Evolutionary conservation across 305 asterid genomes (phyloP).

Genomic region (Fraxinus angustifolia): DNA sequence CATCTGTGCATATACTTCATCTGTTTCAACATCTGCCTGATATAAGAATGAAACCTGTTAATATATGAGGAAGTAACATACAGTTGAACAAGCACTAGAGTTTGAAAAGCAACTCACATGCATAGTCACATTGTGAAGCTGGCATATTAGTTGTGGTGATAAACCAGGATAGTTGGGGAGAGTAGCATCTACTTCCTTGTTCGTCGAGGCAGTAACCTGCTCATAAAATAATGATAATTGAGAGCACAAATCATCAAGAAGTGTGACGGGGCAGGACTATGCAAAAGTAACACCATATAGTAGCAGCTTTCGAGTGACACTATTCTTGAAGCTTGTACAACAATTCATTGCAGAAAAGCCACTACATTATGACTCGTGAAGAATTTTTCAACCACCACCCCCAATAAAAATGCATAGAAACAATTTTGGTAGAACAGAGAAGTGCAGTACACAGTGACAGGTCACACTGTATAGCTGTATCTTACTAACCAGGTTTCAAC

Average conservation of each 20-base stretch:
- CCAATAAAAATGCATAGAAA: neutral
- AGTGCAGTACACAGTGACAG: conserved; percentile 1
- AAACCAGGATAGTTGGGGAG: conserved; percentile 91
- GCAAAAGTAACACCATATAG: neutral
- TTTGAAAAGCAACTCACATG: conserved; percentile 50
- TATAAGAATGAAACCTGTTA: conserved; percentile 17
- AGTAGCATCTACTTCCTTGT: conserved; percentile 80
- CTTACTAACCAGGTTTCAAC: neutral
- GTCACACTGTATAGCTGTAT: neutral
- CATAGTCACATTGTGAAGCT: conserved; percentile 94
- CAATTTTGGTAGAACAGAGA: neutral
- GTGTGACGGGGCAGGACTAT: neutral
- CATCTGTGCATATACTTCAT: conserved; percentile 96
- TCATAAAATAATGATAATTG: neutral
- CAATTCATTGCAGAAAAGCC: neutral
- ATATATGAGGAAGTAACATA: neutral
- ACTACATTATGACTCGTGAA: neutral
- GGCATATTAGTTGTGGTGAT: conserved; percentile 85
- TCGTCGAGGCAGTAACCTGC: conserved; percentile 90
- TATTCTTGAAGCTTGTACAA: neutral
- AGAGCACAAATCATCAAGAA: neutral
- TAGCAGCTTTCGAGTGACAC: neutral
- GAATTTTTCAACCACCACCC: neutral
- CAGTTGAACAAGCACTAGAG: neutral
- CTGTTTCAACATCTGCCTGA: conserved; percentile 96